A percentile compares a stretch with the other conserved stretches of the same genome.
phyloP scores from a whole-genome alignment of 176 grass and related monocot genomes.

The Alloteropsis semialata region DNA sequence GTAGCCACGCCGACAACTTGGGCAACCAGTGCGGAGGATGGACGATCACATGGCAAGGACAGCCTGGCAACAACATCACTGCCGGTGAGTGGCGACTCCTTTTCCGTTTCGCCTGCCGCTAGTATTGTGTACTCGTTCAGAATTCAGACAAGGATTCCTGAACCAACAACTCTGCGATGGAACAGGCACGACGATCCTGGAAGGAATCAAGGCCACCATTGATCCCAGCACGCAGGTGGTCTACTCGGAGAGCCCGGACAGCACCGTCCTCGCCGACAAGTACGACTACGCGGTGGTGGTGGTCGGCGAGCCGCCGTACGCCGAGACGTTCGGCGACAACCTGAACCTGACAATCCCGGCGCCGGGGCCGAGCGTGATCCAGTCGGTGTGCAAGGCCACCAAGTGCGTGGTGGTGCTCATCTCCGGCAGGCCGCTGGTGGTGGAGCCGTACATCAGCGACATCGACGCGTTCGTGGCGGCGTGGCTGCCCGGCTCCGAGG shows the following conservation, averaged over 20 bases:
- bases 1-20: constrained; percentile 65
- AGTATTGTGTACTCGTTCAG: background rate
- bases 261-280: constrained; percentile 30
- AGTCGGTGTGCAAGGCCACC: constrained; percentile 53
- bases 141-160: background rate
- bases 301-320: constrained; percentile 67
- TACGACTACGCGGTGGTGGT: constrained; percentile 70
- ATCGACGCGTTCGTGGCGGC: constrained; percentile 84
- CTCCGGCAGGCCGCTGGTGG: constrained; percentile 76
- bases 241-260: constrained; percentile 59
- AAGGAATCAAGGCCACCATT: constrained; percentile 56
- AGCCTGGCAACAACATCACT: constrained; percentile 50
- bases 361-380: constrained; percentile 57
- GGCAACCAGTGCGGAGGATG: constrained; percentile 75
- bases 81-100: constrained; percentile 17
- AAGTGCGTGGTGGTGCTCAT: constrained; percentile 76
- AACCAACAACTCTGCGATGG: background rate
- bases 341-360: constrained; percentile 76
- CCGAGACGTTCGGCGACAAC: constrained; percentile 62
- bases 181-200: constrained; percentile 77
- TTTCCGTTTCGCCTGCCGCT: background rate
- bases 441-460: constrained; percentile 63
- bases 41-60: constrained; percentile 76
- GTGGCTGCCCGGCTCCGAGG: constrained; percentile 82
- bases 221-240: constrained; percentile 61